Evolutionary conservation across 192 early-diverging fungal species (phyloP).

Genomic region (Podila minutissima): DNA sequence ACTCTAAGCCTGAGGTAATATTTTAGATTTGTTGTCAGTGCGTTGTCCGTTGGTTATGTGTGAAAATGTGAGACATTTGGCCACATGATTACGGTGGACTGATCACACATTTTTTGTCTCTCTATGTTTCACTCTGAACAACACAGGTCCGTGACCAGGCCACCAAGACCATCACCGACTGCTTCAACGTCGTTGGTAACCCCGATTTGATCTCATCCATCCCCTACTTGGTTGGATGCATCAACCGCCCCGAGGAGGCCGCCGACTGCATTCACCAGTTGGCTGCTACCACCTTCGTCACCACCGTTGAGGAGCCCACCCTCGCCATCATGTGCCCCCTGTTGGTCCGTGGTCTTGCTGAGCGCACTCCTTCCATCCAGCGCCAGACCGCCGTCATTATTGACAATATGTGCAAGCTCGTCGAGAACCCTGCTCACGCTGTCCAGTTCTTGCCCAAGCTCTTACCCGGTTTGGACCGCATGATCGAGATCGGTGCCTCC

Average conservation of each 20-base stretch:
- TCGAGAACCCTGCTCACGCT: conserved; percentile 83
- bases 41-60: not conserved
- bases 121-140: not conserved
- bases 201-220: conserved; percentile 82
- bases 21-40: conserved; percentile 25
- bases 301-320: conserved; percentile 77
- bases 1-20: conserved; percentile 79
- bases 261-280: conserved; percentile 81
- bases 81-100: conserved; percentile 2
- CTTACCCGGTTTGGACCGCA: conserved; percentile 80
- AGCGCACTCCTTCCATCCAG: conserved; percentile 75
- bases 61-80: not conserved
- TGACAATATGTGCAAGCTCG: conserved; percentile 93
- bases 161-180: conserved; percentile 69
- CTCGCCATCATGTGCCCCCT: conserved; percentile 85
- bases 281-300: conserved; percentile 84
- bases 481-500: conserved; percentile 78
- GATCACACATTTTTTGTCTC: not conserved
- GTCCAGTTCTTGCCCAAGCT: conserved; percentile 83
- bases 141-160: conserved; percentile 58
- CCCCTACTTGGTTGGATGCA: conserved; percentile 76
- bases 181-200: conserved; percentile 79
- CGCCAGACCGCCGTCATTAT: conserved; percentile 84
- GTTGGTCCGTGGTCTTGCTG: conserved; percentile 74
- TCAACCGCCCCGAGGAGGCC: conserved; percentile 83